phyloP scores from a whole-genome alignment of 495 filamentous ascomycete genomes.

The Pseudevernia furfuracea region DNA sequence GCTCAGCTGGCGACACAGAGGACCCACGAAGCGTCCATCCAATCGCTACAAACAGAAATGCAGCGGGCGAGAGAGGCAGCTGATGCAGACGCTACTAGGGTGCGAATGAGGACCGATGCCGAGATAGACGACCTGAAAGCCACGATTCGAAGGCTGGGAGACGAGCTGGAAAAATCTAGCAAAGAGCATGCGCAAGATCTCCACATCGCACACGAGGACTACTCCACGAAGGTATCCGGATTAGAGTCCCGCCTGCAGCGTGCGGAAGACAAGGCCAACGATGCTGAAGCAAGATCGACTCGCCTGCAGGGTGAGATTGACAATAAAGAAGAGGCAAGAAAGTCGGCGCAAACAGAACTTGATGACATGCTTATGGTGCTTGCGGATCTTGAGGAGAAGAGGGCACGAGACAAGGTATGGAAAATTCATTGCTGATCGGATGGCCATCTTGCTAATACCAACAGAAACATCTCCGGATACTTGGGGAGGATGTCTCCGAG shows the following conservation, averaged over 20 bases:
- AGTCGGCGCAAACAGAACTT: slow-evolving; percentile 59
- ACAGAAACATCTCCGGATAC: slow-evolving; percentile 62
- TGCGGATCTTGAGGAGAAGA: slow-evolving; percentile 82
- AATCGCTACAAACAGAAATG: slow-evolving; percentile 41
- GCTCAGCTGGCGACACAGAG: slow-evolving; percentile 40
- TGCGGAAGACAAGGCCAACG: slow-evolving; percentile 35
- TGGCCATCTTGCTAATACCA: slow-evolving; percentile 27
- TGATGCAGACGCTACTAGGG: slow-evolving; percentile 39
- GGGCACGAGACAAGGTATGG: slow-evolving; percentile 69
- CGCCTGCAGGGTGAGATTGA: slow-evolving; percentile 33
- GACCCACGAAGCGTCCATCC: slow-evolving; percentile 44
- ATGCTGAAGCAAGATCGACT: slow-evolving; percentile 32
- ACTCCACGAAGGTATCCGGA: slow-evolving; percentile 40
- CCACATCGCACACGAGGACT: slow-evolving; percentile 50
- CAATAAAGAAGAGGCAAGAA: slow-evolving; percentile 57
- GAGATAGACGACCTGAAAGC: slow-evolving; percentile 57
- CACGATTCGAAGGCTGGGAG: slow-evolving; percentile 50
- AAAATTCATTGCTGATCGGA: neutral
- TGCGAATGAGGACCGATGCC: slow-evolving; percentile 48
- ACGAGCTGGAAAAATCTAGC: slow-evolving; percentile 50
- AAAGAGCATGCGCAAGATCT: slow-evolving; percentile 52
- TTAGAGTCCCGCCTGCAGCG: slow-evolving; percentile 37
- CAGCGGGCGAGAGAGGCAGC: slow-evolving; percentile 44
- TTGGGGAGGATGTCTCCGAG: slow-evolving; percentile 70
- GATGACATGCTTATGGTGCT: slow-evolving; percentile 84